Percentiles rank a stretch among this genome's conserved stretches.
These are phyloP conservation scores for Phytopythium sindhum DNA, from an alignment of 352 stramenopile genomes.

Conservation along the genomic window DNA sequence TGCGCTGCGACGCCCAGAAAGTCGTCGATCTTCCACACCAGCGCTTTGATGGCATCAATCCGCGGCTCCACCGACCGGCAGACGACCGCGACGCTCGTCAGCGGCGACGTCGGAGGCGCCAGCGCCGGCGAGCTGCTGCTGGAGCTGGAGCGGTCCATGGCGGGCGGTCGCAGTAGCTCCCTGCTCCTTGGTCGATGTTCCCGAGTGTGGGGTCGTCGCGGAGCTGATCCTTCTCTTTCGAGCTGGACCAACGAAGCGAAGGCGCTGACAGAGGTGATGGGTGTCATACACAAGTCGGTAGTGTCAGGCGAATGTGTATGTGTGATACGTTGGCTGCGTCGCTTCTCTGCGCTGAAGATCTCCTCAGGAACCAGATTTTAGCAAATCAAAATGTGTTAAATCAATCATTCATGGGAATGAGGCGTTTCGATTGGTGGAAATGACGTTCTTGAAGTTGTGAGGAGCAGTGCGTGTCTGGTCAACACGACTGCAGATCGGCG, in stretches of 20 bases:
- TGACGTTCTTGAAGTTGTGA: neutral
- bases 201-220: neutral
- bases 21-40: constrained; percentile 5
- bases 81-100: constrained; percentile 8
- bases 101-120: neutral
- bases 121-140: neutral
- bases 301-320: neutral
- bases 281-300: too few relatives aligned
- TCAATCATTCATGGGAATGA: neutral
- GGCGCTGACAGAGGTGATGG: too few relatives aligned
- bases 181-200: neutral
- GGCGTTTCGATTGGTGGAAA: neutral
- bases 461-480: neutral
- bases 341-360: neutral
- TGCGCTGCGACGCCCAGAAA: constrained; percentile 2
- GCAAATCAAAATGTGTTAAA: neutral
- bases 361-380: neutral
- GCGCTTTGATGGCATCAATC: neutral
- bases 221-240: neutral
- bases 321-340: neutral
- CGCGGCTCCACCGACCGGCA: neutral
- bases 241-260: neutral
- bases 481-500: neutral
- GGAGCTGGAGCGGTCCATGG: neutral
- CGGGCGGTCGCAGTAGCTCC: neutral